phyloP scores from a whole-genome alignment of 2,329 filamentous ascomycete genomes.

The Cladophialophora psammophila region DNA sequence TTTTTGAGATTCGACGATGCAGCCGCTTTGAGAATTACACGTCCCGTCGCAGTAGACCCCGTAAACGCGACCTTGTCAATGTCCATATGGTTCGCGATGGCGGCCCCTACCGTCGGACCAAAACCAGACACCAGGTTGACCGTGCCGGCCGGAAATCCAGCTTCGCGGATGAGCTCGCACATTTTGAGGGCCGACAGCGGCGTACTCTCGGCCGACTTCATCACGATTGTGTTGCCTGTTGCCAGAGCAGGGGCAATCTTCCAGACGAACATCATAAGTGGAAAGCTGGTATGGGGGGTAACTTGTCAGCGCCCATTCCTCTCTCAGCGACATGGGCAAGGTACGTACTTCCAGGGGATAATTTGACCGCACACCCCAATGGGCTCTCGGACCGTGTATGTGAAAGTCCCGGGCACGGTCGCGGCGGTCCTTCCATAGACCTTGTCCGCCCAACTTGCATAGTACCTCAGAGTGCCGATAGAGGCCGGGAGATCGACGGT shows the following conservation, averaged over 20 bases:
- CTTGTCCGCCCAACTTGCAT: constrained; percentile 81
- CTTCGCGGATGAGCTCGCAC: constrained; percentile 56
- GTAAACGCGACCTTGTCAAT: constrained; percentile 49
- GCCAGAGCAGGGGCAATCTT: constrained; percentile 71
- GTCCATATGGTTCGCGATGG: constrained; percentile 44
- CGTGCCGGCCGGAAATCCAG: constrained; percentile 64
- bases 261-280: constrained; percentile 37
- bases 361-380: constrained; percentile 78
- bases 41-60: constrained; percentile 43
- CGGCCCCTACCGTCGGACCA: constrained; percentile 61
- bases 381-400: constrained; percentile 82
- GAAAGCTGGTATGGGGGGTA: constrained; percentile 13
- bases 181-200: constrained; percentile 59
- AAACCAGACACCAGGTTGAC: constrained; percentile 68
- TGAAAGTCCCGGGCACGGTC: constrained; percentile 76
- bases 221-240: constrained; percentile 72
- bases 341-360: constrained; percentile 86
- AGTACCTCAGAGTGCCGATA: constrained; percentile 76
- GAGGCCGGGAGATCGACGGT: constrained; percentile 72
- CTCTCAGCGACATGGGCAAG: background rate
- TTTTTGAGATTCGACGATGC: constrained; percentile 47
- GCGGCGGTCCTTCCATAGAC: constrained; percentile 70
- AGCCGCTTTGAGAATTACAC: constrained; percentile 43
- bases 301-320: background rate
- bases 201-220: constrained; percentile 70